These are phyloP conservation scores for Lipomyces yarrowii DNA, from an alignment of 1,139 yeast species.

Conservation along the genomic window DNA sequence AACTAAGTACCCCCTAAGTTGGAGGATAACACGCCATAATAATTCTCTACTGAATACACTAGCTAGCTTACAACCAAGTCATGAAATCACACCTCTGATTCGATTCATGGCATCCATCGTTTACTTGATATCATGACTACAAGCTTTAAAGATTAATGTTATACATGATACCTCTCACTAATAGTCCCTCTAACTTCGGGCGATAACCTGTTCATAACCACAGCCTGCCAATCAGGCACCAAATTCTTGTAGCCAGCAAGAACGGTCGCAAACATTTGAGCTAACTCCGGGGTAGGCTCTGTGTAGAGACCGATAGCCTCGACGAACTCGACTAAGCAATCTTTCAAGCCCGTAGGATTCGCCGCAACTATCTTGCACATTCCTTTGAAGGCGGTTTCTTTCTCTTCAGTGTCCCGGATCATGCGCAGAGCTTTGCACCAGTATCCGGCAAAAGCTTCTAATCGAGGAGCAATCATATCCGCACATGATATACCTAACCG, in stretches of 20 bases:
- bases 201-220: constrained; percentile 34
- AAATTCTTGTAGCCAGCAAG: constrained; percentile 44
- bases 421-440: constrained; percentile 72
- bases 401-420: constrained; percentile 75
- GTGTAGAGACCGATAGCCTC: constrained; percentile 65
- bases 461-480: constrained; percentile 58
- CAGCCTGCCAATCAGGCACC: constrained; percentile 42
- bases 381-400: constrained; percentile 77
- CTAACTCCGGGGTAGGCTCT: constrained; percentile 45
- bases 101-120: background rate
- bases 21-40: background rate
- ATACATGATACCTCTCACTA: constrained; percentile 21
- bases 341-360: constrained; percentile 67
- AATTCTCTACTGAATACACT: background rate
- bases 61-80: background rate
- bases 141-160: background rate
- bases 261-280: constrained; percentile 40
- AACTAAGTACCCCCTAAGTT: background rate
- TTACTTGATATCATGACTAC: background rate
- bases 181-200: constrained; percentile 32
- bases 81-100: background rate
- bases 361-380: constrained; percentile 65
- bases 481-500: constrained; percentile 74
- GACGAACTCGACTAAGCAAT: constrained; percentile 58
- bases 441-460: constrained; percentile 57